Evolutionary conservation across 108 stramenopile genomes (phyloP).

Genomic region (Stephanodiscus triporus): DNA sequence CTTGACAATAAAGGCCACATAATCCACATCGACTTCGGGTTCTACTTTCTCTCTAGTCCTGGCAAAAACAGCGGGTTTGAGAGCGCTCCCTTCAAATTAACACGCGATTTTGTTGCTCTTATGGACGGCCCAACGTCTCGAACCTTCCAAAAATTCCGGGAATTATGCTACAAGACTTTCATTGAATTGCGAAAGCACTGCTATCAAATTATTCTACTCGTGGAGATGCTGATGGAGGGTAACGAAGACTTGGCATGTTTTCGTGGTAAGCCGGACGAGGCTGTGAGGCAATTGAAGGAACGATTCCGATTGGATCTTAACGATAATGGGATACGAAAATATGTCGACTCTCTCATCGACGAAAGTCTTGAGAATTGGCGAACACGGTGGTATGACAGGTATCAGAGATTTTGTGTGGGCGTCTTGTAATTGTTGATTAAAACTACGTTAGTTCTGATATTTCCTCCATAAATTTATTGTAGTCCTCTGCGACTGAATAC

Average conservation of each 20-base stretch:
- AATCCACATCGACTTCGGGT: constrained; percentile 94
- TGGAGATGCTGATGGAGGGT: constrained; percentile 93
- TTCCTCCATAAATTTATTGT: constrained; percentile 59
- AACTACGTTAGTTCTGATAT: constrained; percentile 27
- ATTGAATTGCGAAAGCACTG: constrained; percentile 84
- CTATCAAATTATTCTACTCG: constrained; percentile 88
- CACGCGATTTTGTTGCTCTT: constrained; percentile 89
- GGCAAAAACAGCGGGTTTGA: constrained; percentile 96
- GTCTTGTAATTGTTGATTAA: constrained; percentile 60
- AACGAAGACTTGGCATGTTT: constrained; percentile 96
- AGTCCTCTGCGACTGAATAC: constrained; percentile 44
- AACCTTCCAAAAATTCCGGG: constrained; percentile 85
- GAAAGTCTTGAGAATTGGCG: constrained; percentile 95
- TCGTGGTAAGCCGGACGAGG: constrained; percentile 85
- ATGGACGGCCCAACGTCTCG: constrained; percentile 91
- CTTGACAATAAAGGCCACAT: constrained; percentile 93
- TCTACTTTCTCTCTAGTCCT: constrained; percentile 92
- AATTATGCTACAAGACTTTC: constrained; percentile 88
- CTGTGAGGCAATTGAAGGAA: constrained; percentile 76
- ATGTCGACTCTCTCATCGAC: constrained; percentile 90
- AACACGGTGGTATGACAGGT: constrained; percentile 95
- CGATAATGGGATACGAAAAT: constrained; percentile 78
- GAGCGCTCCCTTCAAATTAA: constrained; percentile 97
- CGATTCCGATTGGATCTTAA: constrained; percentile 87
- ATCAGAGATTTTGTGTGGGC: constrained; percentile 93